phyloP scores from a whole-genome alignment of 2,329 filamentous ascomycete species.

The Pseudocercospora fuligena region DNA sequence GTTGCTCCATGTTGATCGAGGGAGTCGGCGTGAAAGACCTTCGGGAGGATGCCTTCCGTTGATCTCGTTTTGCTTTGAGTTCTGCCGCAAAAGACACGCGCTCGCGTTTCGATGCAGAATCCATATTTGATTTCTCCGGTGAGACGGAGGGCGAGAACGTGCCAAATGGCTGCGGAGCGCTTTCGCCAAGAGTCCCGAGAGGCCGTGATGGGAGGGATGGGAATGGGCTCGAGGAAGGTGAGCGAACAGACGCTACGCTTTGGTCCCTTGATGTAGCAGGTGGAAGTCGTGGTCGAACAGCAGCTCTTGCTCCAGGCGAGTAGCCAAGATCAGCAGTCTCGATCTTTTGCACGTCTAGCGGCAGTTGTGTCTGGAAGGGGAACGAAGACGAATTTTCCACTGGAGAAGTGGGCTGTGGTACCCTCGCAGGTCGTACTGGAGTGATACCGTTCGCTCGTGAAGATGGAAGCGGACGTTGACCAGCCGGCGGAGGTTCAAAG shows the following conservation, averaged over 20 bases:
- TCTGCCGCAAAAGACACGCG: constrained; percentile 23
- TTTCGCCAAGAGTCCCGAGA: constrained; percentile 33
- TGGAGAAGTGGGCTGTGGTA: not conserved
- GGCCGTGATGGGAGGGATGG: constrained; percentile 32
- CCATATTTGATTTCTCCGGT: constrained; percentile 18
- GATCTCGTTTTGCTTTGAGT: constrained; percentile 26
- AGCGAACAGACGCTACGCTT: constrained; percentile 10
- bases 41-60: constrained; percentile 1
- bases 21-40: constrained; percentile 17
- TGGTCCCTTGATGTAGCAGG: constrained; percentile 2
- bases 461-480: constrained; percentile 21
- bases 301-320: constrained; percentile 4
- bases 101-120: constrained; percentile 21
- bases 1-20: constrained; percentile 15
- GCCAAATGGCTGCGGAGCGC: constrained; percentile 29
- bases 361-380: constrained; percentile 34
- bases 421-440: not conserved
- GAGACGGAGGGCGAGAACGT: constrained; percentile 19
- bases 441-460: constrained; percentile 2
- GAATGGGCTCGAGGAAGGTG: constrained; percentile 28
- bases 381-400: constrained; percentile 22
- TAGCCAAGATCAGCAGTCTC: not conserved
- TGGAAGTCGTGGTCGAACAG: not conserved
- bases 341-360: constrained; percentile 4
- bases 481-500: constrained; percentile 27